Base-by-base conservation (phyloP, 441 rosid species). In the Adansonia grandidieri region DNA sequence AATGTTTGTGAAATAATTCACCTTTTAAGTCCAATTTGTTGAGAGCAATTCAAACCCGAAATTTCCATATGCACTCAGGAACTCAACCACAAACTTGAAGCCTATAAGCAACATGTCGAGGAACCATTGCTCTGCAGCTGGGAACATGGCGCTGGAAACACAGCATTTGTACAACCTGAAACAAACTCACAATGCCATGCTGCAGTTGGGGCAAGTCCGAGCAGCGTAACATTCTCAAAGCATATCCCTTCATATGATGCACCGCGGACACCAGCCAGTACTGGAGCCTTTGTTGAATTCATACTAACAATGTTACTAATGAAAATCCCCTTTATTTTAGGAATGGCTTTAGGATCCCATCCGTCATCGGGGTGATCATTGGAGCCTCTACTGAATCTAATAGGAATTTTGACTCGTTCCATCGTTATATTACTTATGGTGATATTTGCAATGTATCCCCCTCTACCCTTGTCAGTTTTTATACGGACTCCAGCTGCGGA, bases 381-480 rank as follows among this genome's bases (percentile, higher is more conserved):
- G 14, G 98, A 85, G 69, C 97, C 98, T 74, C 92, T 86, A 70
- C 98, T 93, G 77, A 96, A 87, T 83, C 95, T 87, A 14, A 96
- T 83, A 0, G 99, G 97, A 78, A 96, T 81, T 83, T 88, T 93
- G 72, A 96, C 99, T 77, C 86, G 87, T 81, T 93, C 97, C 86
- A 93, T 86, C 19, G 70, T 81, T 71, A 92, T 80, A 77, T 93
- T 91, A 2, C 45, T 81, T 54, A 93, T 75, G 42, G 89, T 90
- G 48, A 96, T 83, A 66, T 94, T 94, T 9, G 89, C 80, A 51
- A 94, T 89, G 73, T 87, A 92, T 15, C 99, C 99, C 9, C 99
- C 99, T 86, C 99, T 87, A 20, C 98, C 98, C 22, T 65, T 85
- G 84, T 94, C 98, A 1, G 98, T 92, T 82, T 96, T 96, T 61